These are phyloP conservation scores for Mrakia frigida DNA, from an alignment of 768 basidiomycete genomes.

Conservation along the genomic window DNA sequence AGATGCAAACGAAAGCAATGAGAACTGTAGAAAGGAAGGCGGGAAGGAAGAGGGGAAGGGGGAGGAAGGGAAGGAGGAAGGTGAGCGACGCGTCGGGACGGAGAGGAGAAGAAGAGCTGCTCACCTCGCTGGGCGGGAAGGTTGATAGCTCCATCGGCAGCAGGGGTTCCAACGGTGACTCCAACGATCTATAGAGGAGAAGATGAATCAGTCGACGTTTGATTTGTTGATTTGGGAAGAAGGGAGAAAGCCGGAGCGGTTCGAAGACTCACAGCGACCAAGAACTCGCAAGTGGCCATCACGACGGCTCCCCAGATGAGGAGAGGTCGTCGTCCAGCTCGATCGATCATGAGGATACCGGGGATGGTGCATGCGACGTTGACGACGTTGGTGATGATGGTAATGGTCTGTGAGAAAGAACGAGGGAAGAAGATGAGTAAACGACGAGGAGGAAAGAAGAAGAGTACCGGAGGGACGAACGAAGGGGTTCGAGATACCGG, in stretches of 20 bases:
- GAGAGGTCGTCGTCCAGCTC: conserved; percentile 72
- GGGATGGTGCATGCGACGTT: conserved; percentile 56
- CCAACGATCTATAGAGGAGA: conserved; percentile 36
- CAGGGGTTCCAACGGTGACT: conserved; percentile 22
- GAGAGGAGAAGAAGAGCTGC: too few species aligned
- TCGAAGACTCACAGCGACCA: conserved; percentile 40
- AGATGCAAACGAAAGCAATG: conserved; percentile 47
- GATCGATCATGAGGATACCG: conserved; percentile 75
- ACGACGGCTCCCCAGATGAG: conserved; percentile 71
- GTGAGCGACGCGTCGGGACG: conserved; percentile 48
- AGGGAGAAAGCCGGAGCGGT: conserved; percentile 39
- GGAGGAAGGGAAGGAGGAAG: conserved; percentile 37
- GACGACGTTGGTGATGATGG: conserved; percentile 46
- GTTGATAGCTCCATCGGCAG: conserved; percentile 45
- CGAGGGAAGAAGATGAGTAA: too few species aligned
- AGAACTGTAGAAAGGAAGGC: conserved; percentile 47
- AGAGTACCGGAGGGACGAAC: too few species aligned
- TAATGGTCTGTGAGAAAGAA: too few species aligned
- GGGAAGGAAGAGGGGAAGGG: conserved; percentile 40
- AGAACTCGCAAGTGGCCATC: conserved; percentile 81
- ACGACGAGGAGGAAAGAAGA: too few species aligned
- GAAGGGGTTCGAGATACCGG: conserved; percentile 59
- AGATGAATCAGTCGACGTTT: conserved; percentile 32
- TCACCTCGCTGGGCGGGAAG: conserved; percentile 56
- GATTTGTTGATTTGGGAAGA: too few species aligned